These are phyloP conservation scores for Ustilago sp. DNA, from an alignment of 1,284 basidiomycete species.

Conservation along the genomic window DNA sequence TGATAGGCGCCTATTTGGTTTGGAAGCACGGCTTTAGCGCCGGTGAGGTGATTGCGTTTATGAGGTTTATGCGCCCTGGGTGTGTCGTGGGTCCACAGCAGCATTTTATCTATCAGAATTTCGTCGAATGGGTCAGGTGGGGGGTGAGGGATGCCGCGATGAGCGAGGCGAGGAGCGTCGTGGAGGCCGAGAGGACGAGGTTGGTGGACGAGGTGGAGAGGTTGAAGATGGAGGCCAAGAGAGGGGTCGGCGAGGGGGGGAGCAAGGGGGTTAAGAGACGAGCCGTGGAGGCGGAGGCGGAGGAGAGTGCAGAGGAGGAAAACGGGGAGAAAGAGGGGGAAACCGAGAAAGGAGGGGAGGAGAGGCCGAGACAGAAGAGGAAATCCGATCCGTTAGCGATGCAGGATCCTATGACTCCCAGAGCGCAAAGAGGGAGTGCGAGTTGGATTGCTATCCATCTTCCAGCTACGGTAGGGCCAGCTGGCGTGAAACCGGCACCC, in stretches of 20 bases:
- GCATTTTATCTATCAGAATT: conserved; percentile 91
- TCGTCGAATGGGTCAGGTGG: conserved; percentile 65
- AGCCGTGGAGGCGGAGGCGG: conserved; percentile 18
- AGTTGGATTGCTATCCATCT: neutral
- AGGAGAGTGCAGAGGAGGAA: neutral
- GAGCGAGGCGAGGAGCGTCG: conserved; percentile 29
- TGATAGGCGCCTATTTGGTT: conserved; percentile 92
- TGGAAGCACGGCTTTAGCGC: conserved; percentile 99
- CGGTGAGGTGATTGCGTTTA: conserved; percentile 94
- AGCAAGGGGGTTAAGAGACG: conserved; percentile 20
- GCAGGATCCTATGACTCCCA: conserved; percentile 31
- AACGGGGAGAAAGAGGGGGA: conserved; percentile 16
- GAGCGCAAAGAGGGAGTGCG: conserved; percentile 17
- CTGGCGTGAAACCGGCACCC: conserved; percentile 62
- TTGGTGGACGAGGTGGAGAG: conserved; percentile 18
- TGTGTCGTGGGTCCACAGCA: conserved; percentile 87
- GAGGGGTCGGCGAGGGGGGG: neutral
- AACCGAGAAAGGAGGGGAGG: conserved; percentile 17
- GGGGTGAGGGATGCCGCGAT: conserved; percentile 52
- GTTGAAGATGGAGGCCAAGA: neutral
- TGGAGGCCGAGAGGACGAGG: conserved; percentile 29
- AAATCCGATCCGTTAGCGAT: conserved; percentile 9
- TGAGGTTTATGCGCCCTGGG: conserved; percentile 95
- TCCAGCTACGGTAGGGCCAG: conserved; percentile 23
- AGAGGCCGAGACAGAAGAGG: conserved; percentile 32